Evolutionary conservation across 2,329 filamentous ascomycete genomes (phyloP).

Genomic region (Colletotrichum godetiae): DNA sequence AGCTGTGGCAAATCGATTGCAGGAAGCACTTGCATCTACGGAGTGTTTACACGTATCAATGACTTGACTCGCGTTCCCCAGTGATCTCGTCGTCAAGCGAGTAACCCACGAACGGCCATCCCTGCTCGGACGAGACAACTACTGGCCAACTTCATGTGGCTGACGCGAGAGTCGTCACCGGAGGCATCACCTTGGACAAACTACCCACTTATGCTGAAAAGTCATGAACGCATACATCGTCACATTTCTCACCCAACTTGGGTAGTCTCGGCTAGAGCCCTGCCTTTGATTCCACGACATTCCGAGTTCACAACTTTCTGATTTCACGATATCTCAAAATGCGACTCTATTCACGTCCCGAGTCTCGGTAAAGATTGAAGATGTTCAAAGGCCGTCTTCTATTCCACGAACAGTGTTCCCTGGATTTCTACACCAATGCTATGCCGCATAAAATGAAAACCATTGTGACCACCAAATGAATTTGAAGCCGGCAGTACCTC

Average conservation of each 20-base stretch:
- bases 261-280: neutral
- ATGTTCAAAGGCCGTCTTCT: neutral
- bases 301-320: neutral
- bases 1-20: neutral
- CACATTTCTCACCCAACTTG: neutral
- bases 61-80: too few species aligned
- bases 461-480: neutral
- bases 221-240: neutral
- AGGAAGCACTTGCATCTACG: neutral
- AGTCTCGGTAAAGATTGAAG: neutral
- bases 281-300: neutral
- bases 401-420: slow-evolving; percentile 11
- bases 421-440: slow-evolving; percentile 19
- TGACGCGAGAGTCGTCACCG: too few species aligned
- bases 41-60: neutral
- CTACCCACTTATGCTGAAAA: neutral
- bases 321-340: neutral
- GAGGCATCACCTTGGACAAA: neutral
- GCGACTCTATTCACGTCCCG: neutral
- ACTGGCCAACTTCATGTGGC: too few species aligned
- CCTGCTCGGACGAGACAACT: too few species aligned
- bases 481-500: neutral
- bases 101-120: too few species aligned
- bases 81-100: too few species aligned
- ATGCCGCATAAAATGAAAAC: slow-evolving; percentile 20